Base-by-base conservation (phyloP, 192 early-diverging fungal genomes). In the Irineochytrium annulatum region DNA sequence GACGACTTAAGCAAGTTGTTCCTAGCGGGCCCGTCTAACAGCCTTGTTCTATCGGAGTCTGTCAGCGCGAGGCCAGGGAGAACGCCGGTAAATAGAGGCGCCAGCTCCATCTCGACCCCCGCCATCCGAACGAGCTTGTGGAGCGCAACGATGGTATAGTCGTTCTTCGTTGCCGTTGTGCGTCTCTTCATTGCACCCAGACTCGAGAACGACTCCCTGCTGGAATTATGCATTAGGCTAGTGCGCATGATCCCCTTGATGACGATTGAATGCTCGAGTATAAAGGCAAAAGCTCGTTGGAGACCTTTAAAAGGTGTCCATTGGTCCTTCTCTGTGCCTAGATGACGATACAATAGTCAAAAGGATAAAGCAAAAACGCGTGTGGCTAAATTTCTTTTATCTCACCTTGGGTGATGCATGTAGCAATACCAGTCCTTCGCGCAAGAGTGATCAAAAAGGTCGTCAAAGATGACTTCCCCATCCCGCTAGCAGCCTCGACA, bases 401-500 rank as follows among this genome's bases (percentile, higher is more conserved):
- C n/a, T n/a, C n/a, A n/a, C n/a, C n/a, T n/a, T n/a, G n/a, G n/a
- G n/a, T n/a, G n/a, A n/a, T n/a, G n/a, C n/a, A n/a, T n/a, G n/a
- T n/a, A n/a, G n/a, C n/a, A n/a, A n/a, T n/a, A n/a, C n/a, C n/a
- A n/a, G n/a, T n/a, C n/a, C n/a, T n/a, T 8, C 37, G 37, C 37
- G n/a, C 37, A 8, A 13, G 37, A 13, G 11, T n/a, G 11, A n/a
- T 6, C 13, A 49, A 49, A 5, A 14, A 20, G 17, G 13, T 24
- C 46, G 26, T 17, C 8, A 49, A 17, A 8, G 17, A 22, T 6
- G 11, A 17, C 24, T 49, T 49, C 46, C 46, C 46, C 46, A 49
- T 49, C 46, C 46, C 46, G 46, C 46, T 49, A 8, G 46, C 46
- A 8, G 17, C 46, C 46, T 49, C 46, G 17, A 49, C 46, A 14